phyloP scores from a whole-genome alignment of 257 asterid genomes.

The Primulina huaijiensis region DNA sequence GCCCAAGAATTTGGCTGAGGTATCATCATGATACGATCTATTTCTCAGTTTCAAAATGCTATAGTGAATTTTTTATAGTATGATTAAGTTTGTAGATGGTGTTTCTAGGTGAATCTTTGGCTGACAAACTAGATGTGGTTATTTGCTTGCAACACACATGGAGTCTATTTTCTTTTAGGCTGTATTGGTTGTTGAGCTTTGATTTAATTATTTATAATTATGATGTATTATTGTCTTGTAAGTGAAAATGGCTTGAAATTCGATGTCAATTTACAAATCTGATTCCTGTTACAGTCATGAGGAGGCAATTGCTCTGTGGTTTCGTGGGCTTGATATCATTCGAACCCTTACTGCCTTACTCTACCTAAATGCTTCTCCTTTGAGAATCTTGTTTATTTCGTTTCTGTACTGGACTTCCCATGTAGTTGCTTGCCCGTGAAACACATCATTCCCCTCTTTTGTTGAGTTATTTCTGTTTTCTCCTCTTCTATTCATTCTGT shows the following conservation, averaged over 20 bases:
- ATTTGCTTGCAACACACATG: neutral
- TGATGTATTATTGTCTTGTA: neutral
- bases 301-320: no score
- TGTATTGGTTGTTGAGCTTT: slow-evolving; percentile 6
- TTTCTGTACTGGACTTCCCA: no score
- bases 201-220: neutral
- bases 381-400: no score
- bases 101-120: neutral
- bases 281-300: neutral
- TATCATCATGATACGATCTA: slow-evolving; percentile 27
- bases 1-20: slow-evolving; percentile 87
- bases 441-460: neutral
- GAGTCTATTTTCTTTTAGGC: neutral
- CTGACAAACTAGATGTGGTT: neutral
- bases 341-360: no score
- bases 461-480: neutral
- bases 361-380: no score
- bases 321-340: no score
- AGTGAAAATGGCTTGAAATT: neutral
- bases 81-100: slow-evolving; percentile 3
- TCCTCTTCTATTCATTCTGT: neutral
- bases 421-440: neutral
- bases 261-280: slow-evolving; percentile 5
- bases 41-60: neutral
- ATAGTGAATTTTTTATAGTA: neutral